Conservation (phyloP, 2,329 filamentous ascomycete species). For the Alternaria burnsii region DNA sequence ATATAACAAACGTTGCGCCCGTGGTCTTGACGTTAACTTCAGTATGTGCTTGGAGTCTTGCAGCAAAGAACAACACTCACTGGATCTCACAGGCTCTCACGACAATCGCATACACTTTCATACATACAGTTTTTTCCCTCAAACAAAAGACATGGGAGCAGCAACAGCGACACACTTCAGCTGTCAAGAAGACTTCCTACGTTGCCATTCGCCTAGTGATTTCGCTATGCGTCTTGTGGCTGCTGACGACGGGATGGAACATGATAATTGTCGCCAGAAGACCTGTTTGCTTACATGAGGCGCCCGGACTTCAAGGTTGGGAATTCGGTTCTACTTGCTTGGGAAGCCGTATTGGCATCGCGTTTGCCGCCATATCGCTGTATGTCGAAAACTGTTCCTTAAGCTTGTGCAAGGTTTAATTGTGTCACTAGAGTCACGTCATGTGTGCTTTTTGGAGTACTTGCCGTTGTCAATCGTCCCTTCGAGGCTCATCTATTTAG, state of each 20-base stretch:
- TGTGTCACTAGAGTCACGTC: conserved; percentile 38
- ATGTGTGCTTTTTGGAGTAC: conserved; percentile 43
- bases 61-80: background rate
- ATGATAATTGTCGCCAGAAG: conserved; percentile 50
- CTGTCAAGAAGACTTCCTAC: conserved; percentile 44
- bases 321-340: conserved; percentile 45
- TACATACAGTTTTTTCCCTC: conserved; percentile 47
- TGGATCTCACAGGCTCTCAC: conserved; percentile 38
- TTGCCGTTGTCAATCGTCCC: conserved; percentile 45
- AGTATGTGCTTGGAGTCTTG: conserved; percentile 28
- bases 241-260: conserved; percentile 51
- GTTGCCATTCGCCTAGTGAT: conserved; percentile 44
- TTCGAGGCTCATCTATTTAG: conserved; percentile 50
- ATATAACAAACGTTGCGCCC: conserved; percentile 40
- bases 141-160: conserved; percentile 44
- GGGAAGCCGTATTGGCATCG: conserved; percentile 39
- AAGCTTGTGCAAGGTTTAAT: conserved; percentile 3
- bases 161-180: conserved; percentile 26
- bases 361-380: conserved; percentile 47
- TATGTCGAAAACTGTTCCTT: conserved; percentile 24
- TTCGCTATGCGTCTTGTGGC: conserved; percentile 47
- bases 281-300: conserved; percentile 41
- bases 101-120: conserved; percentile 44
- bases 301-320: conserved; percentile 39
- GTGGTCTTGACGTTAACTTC: conserved; percentile 45